phyloP scores from a whole-genome alignment of 2,329 filamentous ascomycete genomes.

The Trichoderma gracile region DNA sequence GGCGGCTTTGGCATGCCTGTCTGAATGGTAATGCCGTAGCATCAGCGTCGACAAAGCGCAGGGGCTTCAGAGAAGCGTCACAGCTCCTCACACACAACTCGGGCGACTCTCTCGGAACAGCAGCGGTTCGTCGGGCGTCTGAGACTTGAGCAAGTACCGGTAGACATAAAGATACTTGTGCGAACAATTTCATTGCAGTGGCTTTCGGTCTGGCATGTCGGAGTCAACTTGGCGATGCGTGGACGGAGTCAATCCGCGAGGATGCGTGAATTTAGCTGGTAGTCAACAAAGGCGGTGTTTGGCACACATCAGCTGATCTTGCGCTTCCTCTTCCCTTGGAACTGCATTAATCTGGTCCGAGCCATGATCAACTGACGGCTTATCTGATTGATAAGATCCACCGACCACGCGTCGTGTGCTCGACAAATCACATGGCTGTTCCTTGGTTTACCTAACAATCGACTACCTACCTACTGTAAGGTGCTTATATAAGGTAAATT shows the following conservation, averaged over 20 bases:
- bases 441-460: background rate
- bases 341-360: constrained; percentile 3
- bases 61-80: background rate
- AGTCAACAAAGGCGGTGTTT: background rate
- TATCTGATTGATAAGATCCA: constrained; percentile 26
- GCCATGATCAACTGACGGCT: constrained; percentile 12
- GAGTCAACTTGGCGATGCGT: background rate
- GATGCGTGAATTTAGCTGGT: constrained; percentile 13
- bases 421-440: background rate
- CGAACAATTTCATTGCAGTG: background rate
- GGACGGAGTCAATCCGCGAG: background rate
- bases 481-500: too few species aligned
- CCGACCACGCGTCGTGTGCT: background rate
- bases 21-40: background rate
- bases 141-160: background rate
- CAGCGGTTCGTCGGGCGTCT: background rate
- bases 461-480: background rate
- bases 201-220: background rate
- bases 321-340: background rate
- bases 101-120: background rate
- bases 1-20: constrained; percentile 13
- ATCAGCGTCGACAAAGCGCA: background rate
- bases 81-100: constrained; percentile 2
- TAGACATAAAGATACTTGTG: background rate
- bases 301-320: constrained; percentile 14